These are phyloP conservation scores for Rhodofomes roseus DNA, from an alignment of 1,284 basidiomycete species.

Conservation along the genomic window DNA sequence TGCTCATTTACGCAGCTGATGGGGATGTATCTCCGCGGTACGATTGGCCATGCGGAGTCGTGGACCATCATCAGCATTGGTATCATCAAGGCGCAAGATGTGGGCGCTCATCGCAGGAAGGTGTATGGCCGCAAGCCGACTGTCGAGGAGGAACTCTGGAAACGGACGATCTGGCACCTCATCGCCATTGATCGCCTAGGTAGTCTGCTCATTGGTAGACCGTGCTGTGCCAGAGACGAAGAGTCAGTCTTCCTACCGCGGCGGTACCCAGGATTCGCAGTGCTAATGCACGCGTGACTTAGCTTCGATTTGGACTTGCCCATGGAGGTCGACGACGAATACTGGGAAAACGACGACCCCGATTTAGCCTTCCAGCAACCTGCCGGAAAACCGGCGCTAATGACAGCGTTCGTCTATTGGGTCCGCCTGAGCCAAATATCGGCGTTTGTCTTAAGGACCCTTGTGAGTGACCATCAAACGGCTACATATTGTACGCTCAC, in stretches of 20 bases:
- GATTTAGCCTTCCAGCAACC: slow-evolving; percentile 61
- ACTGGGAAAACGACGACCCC: slow-evolving; percentile 60
- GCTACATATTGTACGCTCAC: no score
- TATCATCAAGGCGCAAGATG: slow-evolving; percentile 37
- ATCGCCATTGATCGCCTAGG: slow-evolving; percentile 61
- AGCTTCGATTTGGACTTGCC: slow-evolving; percentile 80
- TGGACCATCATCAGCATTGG: slow-evolving; percentile 45
- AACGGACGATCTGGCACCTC: slow-evolving; percentile 49
- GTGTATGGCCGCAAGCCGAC: slow-evolving; percentile 23
- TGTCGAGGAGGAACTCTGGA: slow-evolving; percentile 48
- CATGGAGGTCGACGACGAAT: slow-evolving; percentile 83
- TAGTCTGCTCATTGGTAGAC: slow-evolving; percentile 66
- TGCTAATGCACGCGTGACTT: slow-evolving; percentile 6
- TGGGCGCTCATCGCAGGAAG: slow-evolving; percentile 37
- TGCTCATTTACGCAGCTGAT: slow-evolving; percentile 14
- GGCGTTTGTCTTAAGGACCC: slow-evolving; percentile 65
- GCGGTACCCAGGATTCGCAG: not conserved
- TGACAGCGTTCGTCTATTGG: slow-evolving; percentile 64
- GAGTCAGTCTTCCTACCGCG: slow-evolving; percentile 49
- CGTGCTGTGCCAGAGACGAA: slow-evolving; percentile 71
- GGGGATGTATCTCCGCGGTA: slow-evolving; percentile 32
- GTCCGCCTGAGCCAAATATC: slow-evolving; percentile 72
- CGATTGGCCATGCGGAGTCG: slow-evolving; percentile 27
- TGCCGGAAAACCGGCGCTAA: slow-evolving; percentile 49
- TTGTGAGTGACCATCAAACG: slow-evolving; percentile 42